A percentile compares a stretch with the other conserved stretches of the same genome.
Evolutionary conservation across 1,284 basidiomycete genomes (phyloP).

Genomic region (Afroboletus lepidellus): DNA sequence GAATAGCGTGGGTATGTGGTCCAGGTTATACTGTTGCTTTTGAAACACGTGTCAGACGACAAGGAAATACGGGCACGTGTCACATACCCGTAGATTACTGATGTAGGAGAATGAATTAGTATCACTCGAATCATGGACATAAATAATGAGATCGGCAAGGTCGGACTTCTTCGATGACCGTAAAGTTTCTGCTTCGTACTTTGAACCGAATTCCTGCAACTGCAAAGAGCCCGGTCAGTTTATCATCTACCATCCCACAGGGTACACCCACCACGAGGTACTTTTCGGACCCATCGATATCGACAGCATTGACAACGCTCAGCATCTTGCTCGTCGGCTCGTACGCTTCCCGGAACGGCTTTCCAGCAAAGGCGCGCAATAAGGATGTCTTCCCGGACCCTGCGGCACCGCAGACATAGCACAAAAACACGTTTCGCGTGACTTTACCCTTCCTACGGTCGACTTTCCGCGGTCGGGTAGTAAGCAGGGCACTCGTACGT

Average conservation of each 20-base stretch:
- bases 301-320: constrained; percentile 93
- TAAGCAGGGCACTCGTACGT: constrained; percentile 75
- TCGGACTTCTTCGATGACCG: constrained; percentile 90
- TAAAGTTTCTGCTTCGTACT: constrained; percentile 89
- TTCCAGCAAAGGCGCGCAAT: constrained; percentile 82
- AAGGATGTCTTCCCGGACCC: constrained; percentile 95
- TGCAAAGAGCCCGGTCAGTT: constrained; percentile 33
- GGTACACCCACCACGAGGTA: constrained; percentile 81
- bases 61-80: neutral
- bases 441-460: constrained; percentile 88
- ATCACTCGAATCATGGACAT: constrained; percentile 96
- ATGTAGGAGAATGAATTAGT: constrained; percentile 99
- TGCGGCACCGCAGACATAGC: constrained; percentile 92
- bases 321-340: constrained; percentile 88
- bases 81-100: constrained; percentile 84
- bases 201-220: constrained; percentile 97
- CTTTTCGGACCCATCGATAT: constrained; percentile 92
- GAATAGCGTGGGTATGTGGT: constrained; percentile 92
- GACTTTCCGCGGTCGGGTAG: constrained; percentile 79
- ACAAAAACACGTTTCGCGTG: constrained; percentile 86
- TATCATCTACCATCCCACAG: neutral
- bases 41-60: constrained; percentile 18
- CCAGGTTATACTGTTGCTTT: constrained; percentile 96
- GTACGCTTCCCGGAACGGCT: constrained; percentile 69
- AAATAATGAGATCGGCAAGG: constrained; percentile 90